phyloP scores from a whole-genome alignment of 805 yeast species.

The Lipomyces mesembrius region DNA sequence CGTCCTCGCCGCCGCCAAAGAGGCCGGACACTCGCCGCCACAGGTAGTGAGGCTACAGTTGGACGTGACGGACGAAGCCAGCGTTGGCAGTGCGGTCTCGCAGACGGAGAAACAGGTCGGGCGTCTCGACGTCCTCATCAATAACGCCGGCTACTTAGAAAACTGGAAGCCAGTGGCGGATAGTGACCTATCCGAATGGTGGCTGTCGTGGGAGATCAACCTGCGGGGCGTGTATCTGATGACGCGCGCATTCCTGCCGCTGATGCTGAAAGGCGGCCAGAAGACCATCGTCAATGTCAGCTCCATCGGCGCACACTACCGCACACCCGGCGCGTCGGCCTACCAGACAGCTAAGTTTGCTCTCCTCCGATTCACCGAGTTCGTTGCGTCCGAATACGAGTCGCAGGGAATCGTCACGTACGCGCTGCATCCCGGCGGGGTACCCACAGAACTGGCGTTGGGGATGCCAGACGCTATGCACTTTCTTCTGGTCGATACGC shows the following conservation, averaged over 20 bases:
- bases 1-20: slow-evolving; percentile 7
- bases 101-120: slow-evolving; percentile 6
- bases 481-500: slow-evolving; percentile 5
- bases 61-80: slow-evolving; percentile 6
- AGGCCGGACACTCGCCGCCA: background rate
- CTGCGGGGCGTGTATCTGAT: slow-evolving; percentile 46
- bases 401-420: slow-evolving; percentile 47
- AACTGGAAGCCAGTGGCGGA: slow-evolving; percentile 49
- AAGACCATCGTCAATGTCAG: slow-evolving; percentile 48
- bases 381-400: slow-evolving; percentile 63
- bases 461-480: slow-evolving; percentile 5
- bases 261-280: slow-evolving; percentile 41
- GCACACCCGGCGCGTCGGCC: slow-evolving; percentile 48
- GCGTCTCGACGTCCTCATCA: background rate
- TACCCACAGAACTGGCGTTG: slow-evolving; percentile 11
- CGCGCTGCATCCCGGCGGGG: slow-evolving; percentile 14
- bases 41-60: slow-evolving; percentile 3
- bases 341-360: slow-evolving; percentile 50
- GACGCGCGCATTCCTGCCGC: slow-evolving; percentile 41
- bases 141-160: background rate
- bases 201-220: slow-evolving; percentile 45
- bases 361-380: slow-evolving; percentile 46
- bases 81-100: background rate
- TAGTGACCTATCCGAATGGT: slow-evolving; percentile 46
- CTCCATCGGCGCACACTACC: slow-evolving; percentile 46